Conservation (phyloP, 768 basidiomycete genomes). For the Mycena amicta region DNA sequence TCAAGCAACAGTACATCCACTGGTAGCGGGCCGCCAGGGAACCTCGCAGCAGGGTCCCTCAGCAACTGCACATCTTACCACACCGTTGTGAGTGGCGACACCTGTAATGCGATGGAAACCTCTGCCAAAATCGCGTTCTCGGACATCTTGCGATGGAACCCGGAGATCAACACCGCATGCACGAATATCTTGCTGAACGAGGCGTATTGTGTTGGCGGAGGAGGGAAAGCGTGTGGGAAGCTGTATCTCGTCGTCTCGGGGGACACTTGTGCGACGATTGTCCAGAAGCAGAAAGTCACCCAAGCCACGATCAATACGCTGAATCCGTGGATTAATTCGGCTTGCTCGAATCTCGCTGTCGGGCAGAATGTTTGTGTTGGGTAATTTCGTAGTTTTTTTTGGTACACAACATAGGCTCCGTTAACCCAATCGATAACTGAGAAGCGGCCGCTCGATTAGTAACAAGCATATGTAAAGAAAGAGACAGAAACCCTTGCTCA, state of each 20-base stretch:
- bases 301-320: not conserved
- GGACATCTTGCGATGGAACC: constrained; percentile 21
- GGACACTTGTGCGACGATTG: constrained; percentile 5
- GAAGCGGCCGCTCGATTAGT: no score
- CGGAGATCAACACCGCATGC: constrained; percentile 11
- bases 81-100: constrained; percentile 9
- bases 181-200: constrained; percentile 5
- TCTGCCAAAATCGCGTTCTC: constrained; percentile 4
- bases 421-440: no score
- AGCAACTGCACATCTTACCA: constrained; percentile 8
- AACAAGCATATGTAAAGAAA: no score
- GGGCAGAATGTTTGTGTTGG: constrained; percentile 10
- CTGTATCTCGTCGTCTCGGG: constrained; percentile 5
- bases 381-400: no score
- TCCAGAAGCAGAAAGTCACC: not conserved
- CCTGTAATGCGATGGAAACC: constrained; percentile 9
- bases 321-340: constrained; percentile 3
- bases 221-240: constrained; percentile 4
- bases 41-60: constrained; percentile 1
- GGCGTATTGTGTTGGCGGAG: constrained; percentile 13
- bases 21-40: not conserved
- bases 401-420: no score
- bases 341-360: constrained; percentile 1
- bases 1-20: not conserved
- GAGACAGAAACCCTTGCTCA: not conserved